Conservation (phyloP, 257 asterid genomes). For the Sherardia arvensis region DNA sequence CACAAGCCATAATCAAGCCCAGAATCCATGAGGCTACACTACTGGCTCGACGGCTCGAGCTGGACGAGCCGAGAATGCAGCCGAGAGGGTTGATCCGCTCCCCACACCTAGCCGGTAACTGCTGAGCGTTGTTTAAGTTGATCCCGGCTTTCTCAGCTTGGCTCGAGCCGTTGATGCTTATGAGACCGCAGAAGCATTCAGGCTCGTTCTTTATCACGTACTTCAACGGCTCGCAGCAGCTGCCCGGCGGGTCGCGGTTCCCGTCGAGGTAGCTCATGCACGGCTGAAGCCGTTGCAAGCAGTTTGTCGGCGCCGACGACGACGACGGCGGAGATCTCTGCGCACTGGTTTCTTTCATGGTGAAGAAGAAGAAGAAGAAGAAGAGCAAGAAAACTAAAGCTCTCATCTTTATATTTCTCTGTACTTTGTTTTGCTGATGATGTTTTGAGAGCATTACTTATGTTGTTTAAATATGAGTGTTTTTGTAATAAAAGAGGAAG, state of each 20-base stretch:
- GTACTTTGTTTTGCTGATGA: not conserved
- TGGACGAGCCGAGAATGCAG: slow-evolving; percentile 43
- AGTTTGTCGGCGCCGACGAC: slow-evolving; percentile 2
- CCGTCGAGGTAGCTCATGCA: slow-evolving; percentile 53
- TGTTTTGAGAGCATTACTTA: not conserved
- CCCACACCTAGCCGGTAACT: slow-evolving; percentile 73
- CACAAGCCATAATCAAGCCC: slow-evolving; percentile 11
- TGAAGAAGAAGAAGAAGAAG: not conserved
- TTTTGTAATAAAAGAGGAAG: not conserved
- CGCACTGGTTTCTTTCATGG: slow-evolving; percentile 8
- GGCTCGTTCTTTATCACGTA: slow-evolving; percentile 49
- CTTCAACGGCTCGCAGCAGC: slow-evolving; percentile 57
- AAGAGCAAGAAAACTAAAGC: not conserved
- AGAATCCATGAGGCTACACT: slow-evolving; percentile 7
- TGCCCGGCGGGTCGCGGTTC: slow-evolving; percentile 42
- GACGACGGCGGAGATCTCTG: not conserved
- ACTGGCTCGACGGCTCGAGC: slow-evolving; percentile 7
- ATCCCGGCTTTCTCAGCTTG: slow-evolving; percentile 63
- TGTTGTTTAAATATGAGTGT: not conserved
- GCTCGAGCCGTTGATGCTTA: slow-evolving; percentile 54
- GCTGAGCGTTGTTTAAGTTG: slow-evolving; percentile 51
- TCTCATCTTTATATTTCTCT: not conserved
- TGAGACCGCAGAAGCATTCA: slow-evolving; percentile 63
- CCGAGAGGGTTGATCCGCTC: slow-evolving; percentile 73
- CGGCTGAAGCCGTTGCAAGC: slow-evolving; percentile 51